These are phyloP conservation scores for Alternaria brassicae DNA, from an alignment of 2,329 filamentous ascomycete genomes.

Conservation along the genomic window DNA sequence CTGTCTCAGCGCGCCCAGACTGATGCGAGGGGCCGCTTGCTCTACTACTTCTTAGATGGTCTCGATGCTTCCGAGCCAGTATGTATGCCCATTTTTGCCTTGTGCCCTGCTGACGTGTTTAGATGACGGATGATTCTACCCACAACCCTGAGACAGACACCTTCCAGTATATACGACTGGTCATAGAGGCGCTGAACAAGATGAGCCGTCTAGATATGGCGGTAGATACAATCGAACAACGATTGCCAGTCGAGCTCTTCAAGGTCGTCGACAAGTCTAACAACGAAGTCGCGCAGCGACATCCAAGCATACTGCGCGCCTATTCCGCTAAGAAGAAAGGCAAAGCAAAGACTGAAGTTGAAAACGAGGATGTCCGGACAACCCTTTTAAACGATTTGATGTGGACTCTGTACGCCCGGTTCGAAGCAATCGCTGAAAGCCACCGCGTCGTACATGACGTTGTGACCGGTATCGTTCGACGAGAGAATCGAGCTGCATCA, in stretches of 20 bases:
- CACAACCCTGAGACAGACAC: conserved; percentile 96
- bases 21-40: conserved; percentile 58
- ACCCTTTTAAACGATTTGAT: conserved; percentile 91
- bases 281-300: conserved; percentile 88
- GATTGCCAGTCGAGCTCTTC: conserved; percentile 92
- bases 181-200: conserved; percentile 89
- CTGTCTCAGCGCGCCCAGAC: conserved; percentile 42
- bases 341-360: conserved; percentile 67
- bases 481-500: conserved; percentile 70
- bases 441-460: conserved; percentile 94
- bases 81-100: conserved; percentile 11
- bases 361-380: conserved; percentile 74
- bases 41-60: conserved; percentile 65
- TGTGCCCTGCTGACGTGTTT: conserved; percentile 27
- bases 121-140: conserved; percentile 82
- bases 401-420: conserved; percentile 93
- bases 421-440: conserved; percentile 94
- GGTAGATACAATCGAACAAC: conserved; percentile 88
- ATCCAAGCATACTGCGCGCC: conserved; percentile 77
- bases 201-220: conserved; percentile 85
- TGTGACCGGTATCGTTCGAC: conserved; percentile 81
- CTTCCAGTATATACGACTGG: conserved; percentile 86
- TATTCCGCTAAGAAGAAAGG: conserved; percentile 61
- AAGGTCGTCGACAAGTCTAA: conserved; percentile 94
- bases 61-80: conserved; percentile 59